phyloP scores from a whole-genome alignment of 1,139 yeast genomes.

The Lodderomyces elongisporus region DNA sequence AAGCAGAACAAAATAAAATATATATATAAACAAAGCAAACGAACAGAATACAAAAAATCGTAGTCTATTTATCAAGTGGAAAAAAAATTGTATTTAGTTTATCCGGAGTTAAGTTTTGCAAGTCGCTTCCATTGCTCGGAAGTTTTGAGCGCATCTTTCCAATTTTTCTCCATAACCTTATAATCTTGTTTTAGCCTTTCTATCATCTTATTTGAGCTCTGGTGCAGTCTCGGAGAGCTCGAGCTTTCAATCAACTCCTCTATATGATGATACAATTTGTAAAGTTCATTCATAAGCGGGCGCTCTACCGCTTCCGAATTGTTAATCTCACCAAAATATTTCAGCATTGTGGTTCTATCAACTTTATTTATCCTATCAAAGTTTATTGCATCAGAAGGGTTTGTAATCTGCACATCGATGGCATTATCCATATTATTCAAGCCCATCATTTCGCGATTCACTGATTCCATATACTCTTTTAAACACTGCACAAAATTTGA shows the following conservation, averaged over 20 bases:
- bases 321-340: conserved; percentile 30
- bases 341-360: conserved; percentile 17
- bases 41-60: too few species aligned
- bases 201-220: conserved; percentile 13
- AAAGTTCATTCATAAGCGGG: conserved; percentile 30
- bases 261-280: conserved; percentile 26
- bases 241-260: conserved; percentile 6
- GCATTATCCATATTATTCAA: conserved; percentile 5
- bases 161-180: conserved; percentile 31
- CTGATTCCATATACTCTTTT: conserved; percentile 26
- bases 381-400: conserved; percentile 34
- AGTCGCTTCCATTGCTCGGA: conserved; percentile 44
- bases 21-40: too few species aligned
- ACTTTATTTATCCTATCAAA: conserved; percentile 16
- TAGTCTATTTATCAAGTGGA: too few species aligned
- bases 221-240: conserved; percentile 1
- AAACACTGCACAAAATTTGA: conserved; percentile 29
- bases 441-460: conserved; percentile 13
- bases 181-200: conserved; percentile 33
- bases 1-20: too few species aligned
- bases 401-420: conserved; percentile 17
- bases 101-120: conserved; percentile 6
- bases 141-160: conserved; percentile 43
- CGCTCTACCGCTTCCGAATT: conserved; percentile 33
- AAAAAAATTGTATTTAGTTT: too few species aligned